Evolutionary conservation across 192 early-diverging fungal genomes (phyloP), one percentile per base, ranked within the genome.

Genomic region (Podila verticillata): DNA sequence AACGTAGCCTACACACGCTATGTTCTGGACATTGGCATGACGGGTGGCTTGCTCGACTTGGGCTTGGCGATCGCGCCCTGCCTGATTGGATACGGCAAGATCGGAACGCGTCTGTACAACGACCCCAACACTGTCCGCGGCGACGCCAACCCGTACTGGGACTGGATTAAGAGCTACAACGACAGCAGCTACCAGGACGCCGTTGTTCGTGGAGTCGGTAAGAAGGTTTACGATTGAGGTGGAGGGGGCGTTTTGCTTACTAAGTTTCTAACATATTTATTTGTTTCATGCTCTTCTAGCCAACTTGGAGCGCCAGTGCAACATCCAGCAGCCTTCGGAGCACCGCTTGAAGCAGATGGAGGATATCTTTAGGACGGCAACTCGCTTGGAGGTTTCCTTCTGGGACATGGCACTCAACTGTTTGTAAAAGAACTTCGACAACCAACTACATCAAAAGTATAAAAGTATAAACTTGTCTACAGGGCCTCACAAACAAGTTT

Each of bases 1-100:
- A 95, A 92, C 69, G 82, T 94, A 4, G 93, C 95, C 2, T 96
- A 96, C 82, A 95, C 95, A 1, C 91, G 95, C 28, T 96, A 89
- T 71, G 91, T 95, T 19, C 64, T 95, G 39, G 95, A 96, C 36
- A 89, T 89, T 32, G 93, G 92, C 22, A 83, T 84, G 44, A 82
- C 84, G n/a, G 94, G 95, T 13, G 92, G 92, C 72, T 71, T 88
- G 47, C 66, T 96, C 2, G 95, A 96, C 65, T 84, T 96, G 57
- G 87, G 89, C 36, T 87, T 90, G 17, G 95, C 95, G n/a, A 88
- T 96, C 69, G 92, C 92, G 4, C 93, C 95, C 7, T 96, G 95
- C 67, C 72, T 95, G 30, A 73, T 96, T 24, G 95, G 95, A 20
- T 96, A 96, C 71, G 94, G 93, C 44, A 90, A 93, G 58, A 94